Conservation (phyloP, 164 flowering plant species). For the Aristolochia fimbriata region DNA sequence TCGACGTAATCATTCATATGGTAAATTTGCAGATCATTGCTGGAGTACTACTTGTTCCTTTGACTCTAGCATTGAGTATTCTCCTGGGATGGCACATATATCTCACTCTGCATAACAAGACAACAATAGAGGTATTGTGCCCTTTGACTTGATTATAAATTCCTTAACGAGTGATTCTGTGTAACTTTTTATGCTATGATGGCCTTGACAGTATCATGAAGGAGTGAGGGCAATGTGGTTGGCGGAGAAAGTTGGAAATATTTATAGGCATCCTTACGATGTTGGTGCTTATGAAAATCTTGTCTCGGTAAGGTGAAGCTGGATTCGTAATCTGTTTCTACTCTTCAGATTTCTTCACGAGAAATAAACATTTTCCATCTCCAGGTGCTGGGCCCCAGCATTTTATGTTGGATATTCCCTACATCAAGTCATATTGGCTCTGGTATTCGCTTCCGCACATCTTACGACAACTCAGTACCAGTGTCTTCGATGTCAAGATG, state of each 20-base stretch:
- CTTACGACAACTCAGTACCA: slow-evolving; percentile 23
- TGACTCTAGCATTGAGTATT: slow-evolving; percentile 52
- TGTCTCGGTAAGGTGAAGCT: slow-evolving; percentile 39
- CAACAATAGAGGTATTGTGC: slow-evolving; percentile 78
- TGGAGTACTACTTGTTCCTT: slow-evolving; percentile 53
- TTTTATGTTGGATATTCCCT: slow-evolving; percentile 70
- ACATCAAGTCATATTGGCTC: slow-evolving; percentile 62
- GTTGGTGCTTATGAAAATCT: slow-evolving; percentile 75
- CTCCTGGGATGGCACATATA: slow-evolving; percentile 82
- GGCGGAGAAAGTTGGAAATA: slow-evolving; percentile 79
- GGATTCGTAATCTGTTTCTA: not conserved
- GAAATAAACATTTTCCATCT: not conserved
- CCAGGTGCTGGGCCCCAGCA: slow-evolving; percentile 80
- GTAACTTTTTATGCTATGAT: not conserved
- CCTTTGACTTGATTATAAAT: not conserved
- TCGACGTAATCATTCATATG: not conserved
- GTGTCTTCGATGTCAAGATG: slow-evolving; percentile 13
- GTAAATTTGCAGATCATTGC: slow-evolving; percentile 48
- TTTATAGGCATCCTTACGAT: slow-evolving; percentile 75
- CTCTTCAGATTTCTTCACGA: not conserved
- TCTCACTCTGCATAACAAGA: slow-evolving; percentile 71
- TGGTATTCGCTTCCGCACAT: slow-evolving; percentile 65
- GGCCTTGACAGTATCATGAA: slow-evolving; percentile 66
- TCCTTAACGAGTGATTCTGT: not conserved
- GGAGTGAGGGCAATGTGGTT: slow-evolving; percentile 98